Percentiles rank a stretch among this genome's conserved stretches.
These are phyloP conservation scores for Bimuria novae-zelandiae DNA, from an alignment of 2,329 filamentous ascomycete genomes.

Conservation along the genomic window DNA sequence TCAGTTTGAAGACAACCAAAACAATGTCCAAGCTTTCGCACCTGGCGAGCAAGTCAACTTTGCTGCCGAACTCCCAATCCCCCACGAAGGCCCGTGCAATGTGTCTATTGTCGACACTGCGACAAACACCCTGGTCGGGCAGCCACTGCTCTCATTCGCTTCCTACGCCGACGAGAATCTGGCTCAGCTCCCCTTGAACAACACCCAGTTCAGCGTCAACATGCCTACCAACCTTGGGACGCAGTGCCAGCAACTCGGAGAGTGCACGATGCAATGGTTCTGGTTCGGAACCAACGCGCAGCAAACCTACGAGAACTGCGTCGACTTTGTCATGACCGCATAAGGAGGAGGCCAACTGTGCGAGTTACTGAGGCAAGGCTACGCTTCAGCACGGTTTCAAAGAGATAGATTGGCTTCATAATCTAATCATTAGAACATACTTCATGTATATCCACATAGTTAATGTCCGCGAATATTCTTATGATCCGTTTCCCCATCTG, in stretches of 20 bases:
- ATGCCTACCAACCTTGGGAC: constrained; percentile 55
- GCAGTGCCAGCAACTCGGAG: constrained; percentile 52
- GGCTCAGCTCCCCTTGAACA: constrained; percentile 45
- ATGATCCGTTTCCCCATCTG: too few relatives aligned
- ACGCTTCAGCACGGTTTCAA: too few relatives aligned
- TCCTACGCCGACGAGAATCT: constrained; percentile 34
- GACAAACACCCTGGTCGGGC: constrained; percentile 58
- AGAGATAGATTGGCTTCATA: too few relatives aligned
- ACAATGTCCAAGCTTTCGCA: constrained; percentile 56
- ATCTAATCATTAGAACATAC: background rate
- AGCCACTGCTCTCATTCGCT: constrained; percentile 30
- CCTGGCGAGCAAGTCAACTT: constrained; percentile 52
- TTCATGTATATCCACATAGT: constrained; percentile 2
- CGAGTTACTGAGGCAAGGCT: background rate
- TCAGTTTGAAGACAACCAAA: constrained; percentile 61
- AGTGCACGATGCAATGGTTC: constrained; percentile 64
- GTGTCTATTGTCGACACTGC: constrained; percentile 63
- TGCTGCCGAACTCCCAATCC: constrained; percentile 53
- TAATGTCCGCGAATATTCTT: too few relatives aligned
- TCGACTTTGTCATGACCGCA: constrained; percentile 55
- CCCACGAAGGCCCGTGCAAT: constrained; percentile 61
- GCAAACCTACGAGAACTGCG: constrained; percentile 66
- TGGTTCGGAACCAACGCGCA: constrained; percentile 60
- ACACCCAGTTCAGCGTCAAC: constrained; percentile 57
- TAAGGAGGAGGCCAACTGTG: background rate